phyloP scores from a whole-genome alignment of 139 green algal genomes.

The Dunaliella primolecta region DNA sequence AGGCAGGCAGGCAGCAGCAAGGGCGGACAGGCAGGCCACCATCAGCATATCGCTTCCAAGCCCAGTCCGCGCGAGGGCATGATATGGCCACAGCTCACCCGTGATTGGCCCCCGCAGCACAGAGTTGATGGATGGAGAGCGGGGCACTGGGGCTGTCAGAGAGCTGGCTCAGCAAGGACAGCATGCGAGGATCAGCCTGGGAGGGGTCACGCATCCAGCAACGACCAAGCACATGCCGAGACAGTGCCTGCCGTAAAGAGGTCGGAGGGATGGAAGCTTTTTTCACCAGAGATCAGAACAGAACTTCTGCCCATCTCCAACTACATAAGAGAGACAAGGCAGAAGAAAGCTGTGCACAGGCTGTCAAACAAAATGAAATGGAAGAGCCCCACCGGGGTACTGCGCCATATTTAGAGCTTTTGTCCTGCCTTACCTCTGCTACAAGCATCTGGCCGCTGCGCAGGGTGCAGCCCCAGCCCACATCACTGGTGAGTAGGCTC shows the following conservation, averaged over 20 bases:
- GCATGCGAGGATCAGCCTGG: slow-evolving; percentile 23
- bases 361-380: no score
- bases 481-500: slow-evolving; percentile 63
- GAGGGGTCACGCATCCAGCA: slow-evolving; percentile 28
- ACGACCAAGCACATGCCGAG: slow-evolving; percentile 51
- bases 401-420: no score
- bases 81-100: slow-evolving; percentile 69
- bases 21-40: not conserved
- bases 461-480: slow-evolving; percentile 93
- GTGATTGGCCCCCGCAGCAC: slow-evolving; percentile 45
- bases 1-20: not conserved
- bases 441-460: slow-evolving; percentile 93
- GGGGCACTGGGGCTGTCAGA: slow-evolving; percentile 33
- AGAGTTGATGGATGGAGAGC: slow-evolving; percentile 82
- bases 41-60: not conserved
- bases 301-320: no score
- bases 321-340: no score
- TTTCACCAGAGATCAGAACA: no score
- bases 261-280: no score
- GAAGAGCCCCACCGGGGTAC: no score
- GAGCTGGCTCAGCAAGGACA: slow-evolving; percentile 53
- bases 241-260: slow-evolving; percentile 62
- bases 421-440: slow-evolving; percentile 62
- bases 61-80: no score
- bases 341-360: no score